Conservation (phyloP, 2,329 filamentous ascomycete species). For the Reticulascus tulasneorum region DNA sequence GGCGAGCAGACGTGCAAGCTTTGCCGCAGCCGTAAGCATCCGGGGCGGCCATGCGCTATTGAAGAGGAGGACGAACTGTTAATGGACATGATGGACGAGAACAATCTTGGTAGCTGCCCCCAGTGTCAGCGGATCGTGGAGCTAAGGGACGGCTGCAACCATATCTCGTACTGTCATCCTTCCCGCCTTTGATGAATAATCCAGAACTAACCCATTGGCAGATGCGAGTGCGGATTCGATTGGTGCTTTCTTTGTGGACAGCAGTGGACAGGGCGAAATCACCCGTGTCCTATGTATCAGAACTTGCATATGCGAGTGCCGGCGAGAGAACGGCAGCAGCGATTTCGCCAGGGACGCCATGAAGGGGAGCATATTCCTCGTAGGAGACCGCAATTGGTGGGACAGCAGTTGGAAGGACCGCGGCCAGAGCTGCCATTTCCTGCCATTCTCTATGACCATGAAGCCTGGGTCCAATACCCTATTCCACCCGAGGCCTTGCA, state of each 20-base stretch:
- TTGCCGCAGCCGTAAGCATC: constrained; percentile 8
- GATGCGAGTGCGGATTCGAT: constrained; percentile 10
- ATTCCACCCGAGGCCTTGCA: too few relatives aligned
- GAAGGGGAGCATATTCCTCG: neutral
- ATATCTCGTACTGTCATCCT: constrained; percentile 53
- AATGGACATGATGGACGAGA: constrained; percentile 44
- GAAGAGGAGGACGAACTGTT: constrained; percentile 14
- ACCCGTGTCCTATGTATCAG: too few relatives aligned
- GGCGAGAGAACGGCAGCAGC: constrained; percentile 4
- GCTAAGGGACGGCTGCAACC: constrained; percentile 60
- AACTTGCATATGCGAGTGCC: too few relatives aligned
- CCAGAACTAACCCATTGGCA: neutral
- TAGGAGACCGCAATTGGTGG: neutral
- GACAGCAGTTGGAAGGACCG: neutral
- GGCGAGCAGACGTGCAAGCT: constrained; percentile 7
- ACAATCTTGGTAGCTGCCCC: constrained; percentile 54
- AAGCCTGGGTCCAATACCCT: too few relatives aligned
- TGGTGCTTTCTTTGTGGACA: constrained; percentile 14
- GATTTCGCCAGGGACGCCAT: constrained; percentile 3
- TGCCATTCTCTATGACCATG: too few relatives aligned
- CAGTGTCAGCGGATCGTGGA: constrained; percentile 55
- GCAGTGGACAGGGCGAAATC: neutral
- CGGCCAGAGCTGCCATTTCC: neutral
- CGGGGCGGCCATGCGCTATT: constrained; percentile 10
- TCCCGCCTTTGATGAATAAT: neutral